Evolutionary conservation across 495 filamentous ascomycete genomes (phyloP).

Genomic region (Wilcoxina mikolae): DNA sequence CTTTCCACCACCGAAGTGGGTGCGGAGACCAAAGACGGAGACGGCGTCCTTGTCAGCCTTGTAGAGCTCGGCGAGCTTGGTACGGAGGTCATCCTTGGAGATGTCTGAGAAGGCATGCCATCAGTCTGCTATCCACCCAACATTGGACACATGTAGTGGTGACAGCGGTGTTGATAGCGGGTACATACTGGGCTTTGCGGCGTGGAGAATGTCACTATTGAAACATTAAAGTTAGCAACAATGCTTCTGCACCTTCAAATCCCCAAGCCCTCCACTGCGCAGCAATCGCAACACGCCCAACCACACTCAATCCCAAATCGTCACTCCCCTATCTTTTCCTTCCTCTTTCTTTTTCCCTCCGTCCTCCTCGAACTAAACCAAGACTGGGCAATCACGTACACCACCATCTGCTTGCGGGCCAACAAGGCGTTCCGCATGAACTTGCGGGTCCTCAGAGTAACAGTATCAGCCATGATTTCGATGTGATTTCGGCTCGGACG

Average conservation of each 20-base stretch:
- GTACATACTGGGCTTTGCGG: constrained; percentile 57
- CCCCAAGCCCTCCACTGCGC: background rate
- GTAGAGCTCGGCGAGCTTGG: constrained; percentile 89
- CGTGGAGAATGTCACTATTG: constrained; percentile 93
- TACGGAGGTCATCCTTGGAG: constrained; percentile 94
- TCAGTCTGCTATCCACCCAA: constrained; percentile 1
- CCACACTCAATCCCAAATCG: constrained; percentile 1
- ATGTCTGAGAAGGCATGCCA: constrained; percentile 40
- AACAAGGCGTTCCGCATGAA: constrained; percentile 99
- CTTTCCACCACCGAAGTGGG: constrained; percentile 98
- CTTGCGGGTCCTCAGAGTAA: constrained; percentile 99
- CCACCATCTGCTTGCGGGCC: constrained; percentile 98
- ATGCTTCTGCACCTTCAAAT: constrained; percentile 6
- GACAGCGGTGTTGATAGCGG: no score
- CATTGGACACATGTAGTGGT: no score
- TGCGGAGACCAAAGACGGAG: constrained; percentile 94
- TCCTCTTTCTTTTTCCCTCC: background rate
- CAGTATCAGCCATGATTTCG: constrained; percentile 76
- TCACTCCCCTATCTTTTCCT: background rate
- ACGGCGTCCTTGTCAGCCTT: constrained; percentile 93
- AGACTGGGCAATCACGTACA: constrained; percentile 54
- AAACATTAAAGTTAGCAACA: background rate
- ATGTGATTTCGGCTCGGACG: constrained; percentile 17
- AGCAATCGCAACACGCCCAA: no score
- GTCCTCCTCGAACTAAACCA: background rate